Evolutionary conservation across 139 green algal genomes (phyloP), one percentile per base, ranked within the genome.

Genomic region (Chlamydomonas sp.): DNA sequence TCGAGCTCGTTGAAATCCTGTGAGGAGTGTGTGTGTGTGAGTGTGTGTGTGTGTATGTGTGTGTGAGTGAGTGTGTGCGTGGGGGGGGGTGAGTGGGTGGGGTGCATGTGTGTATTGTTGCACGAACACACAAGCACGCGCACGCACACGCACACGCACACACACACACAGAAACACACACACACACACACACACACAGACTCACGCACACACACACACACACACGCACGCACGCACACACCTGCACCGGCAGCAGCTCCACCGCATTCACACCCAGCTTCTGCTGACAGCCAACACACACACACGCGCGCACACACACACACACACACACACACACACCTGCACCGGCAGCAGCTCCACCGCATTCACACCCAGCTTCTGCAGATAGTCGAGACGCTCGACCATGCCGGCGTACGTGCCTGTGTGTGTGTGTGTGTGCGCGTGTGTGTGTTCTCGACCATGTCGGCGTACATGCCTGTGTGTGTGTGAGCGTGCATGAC

Each of bases 1-100:
- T 99, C 95, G 0, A 99, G 81, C 82, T 99, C 95, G 74, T 99
- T 97, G 80, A 96, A 98, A 76, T 97, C 93, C 58, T 73, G n/a
- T n/a, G n/a, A n/a, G n/a, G n/a, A n/a, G n/a, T n/a, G n/a, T n/a
- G n/a, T n/a, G n/a, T n/a, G n/a, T n/a, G n/a, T n/a, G n/a, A n/a
- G n/a, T n/a, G n/a, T n/a, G n/a, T n/a, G n/a, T n/a, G n/a, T n/a
- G n/a, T n/a, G n/a, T n/a, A n/a, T n/a, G n/a, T n/a, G n/a, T n/a
- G n/a, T n/a, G n/a, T n/a, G n/a, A n/a, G n/a, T n/a, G n/a, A n/a
- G n/a, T n/a, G n/a, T n/a, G n/a, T n/a, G n/a, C n/a, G n/a, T n/a
- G n/a, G n/a, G n/a, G n/a, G n/a, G n/a, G n/a, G n/a, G n/a, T n/a
- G n/a, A n/a, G n/a, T n/a, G n/a, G n/a, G n/a, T n/a, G n/a, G n/a